Conservation (phyloP, 2,329 filamentous ascomycete species). For the Pseudogymnoascus sp. region DNA sequence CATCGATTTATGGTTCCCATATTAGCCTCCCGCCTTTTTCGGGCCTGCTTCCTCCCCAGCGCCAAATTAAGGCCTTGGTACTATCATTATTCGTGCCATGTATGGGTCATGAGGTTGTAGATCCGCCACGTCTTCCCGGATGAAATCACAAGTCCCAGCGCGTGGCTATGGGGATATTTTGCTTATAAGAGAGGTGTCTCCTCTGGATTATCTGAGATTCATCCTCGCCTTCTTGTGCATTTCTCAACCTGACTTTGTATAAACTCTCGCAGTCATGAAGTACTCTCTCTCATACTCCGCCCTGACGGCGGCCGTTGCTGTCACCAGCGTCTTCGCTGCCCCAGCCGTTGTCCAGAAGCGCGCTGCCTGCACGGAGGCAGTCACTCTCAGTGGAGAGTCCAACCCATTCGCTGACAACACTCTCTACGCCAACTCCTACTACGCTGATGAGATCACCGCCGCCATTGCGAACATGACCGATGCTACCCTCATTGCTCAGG, state of each 20-base stretch:
- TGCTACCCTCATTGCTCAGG: constrained; percentile 39
- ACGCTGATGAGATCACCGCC: constrained; percentile 47
- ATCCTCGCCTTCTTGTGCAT: constrained; percentile 1
- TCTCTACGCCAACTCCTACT: constrained; percentile 48
- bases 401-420: constrained; percentile 46
- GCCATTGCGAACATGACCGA: constrained; percentile 46
- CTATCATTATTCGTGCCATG: not conserved
- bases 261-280: constrained; percentile 1
- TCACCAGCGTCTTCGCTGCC: constrained; percentile 8
- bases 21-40: constrained; percentile 7
- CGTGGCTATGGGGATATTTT: not conserved
- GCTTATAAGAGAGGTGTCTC: not conserved
- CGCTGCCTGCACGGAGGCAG: constrained; percentile 19
- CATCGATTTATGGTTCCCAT: not conserved
- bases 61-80: not conserved
- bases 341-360: constrained; percentile 3
- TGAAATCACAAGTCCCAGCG: not conserved
- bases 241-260: not conserved
- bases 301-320: constrained; percentile 3
- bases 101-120: constrained; percentile 3
- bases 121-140: constrained; percentile 4
- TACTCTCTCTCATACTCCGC: not conserved
- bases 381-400: constrained; percentile 21
- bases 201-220: not conserved
- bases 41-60: not conserved